Evolutionary conservation across 2,329 filamentous ascomycete genomes (phyloP).

Genomic region (Colletotrichum cereale): DNA sequence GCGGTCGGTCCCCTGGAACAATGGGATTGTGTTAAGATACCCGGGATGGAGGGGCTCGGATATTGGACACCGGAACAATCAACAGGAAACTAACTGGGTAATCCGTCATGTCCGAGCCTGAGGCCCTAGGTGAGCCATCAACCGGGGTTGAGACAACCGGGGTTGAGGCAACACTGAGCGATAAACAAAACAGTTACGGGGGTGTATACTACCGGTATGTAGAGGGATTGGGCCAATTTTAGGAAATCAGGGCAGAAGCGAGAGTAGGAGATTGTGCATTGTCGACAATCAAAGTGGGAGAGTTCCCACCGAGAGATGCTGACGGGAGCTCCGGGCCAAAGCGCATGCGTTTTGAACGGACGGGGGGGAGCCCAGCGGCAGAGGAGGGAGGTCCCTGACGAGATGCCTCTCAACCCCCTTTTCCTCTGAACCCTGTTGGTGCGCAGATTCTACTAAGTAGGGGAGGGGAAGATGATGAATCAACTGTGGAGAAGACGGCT

Average conservation of each 20-base stretch:
- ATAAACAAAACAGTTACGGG: conserved; percentile 15
- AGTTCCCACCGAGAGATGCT: not conserved
- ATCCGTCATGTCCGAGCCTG: not conserved
- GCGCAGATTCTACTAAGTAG: too few species aligned
- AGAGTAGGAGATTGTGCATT: conserved; percentile 11
- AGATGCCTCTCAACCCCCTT: not conserved
- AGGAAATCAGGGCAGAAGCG: conserved; percentile 15
- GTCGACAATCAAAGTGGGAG: not conserved
- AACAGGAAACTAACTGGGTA: not conserved
- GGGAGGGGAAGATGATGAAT: not conserved
- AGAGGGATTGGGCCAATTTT: not conserved
- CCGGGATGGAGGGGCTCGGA: not conserved
- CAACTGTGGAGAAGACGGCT: not conserved
- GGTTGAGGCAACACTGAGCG: conserved; percentile 11
- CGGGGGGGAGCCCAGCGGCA: not conserved
- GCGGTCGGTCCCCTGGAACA: not conserved
- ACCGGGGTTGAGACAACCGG: too few species aligned
- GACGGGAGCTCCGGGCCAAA: conserved; percentile 3
- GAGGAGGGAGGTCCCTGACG: too few species aligned
- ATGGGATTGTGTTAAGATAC: conserved; percentile 3
- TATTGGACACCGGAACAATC: not conserved
- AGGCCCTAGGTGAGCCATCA: not conserved
- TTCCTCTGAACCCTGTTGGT: not conserved
- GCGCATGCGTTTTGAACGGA: not conserved
- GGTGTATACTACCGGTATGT: too few species aligned